These are phyloP conservation scores for Fusarium pininemorale DNA, from an alignment of 2,329 filamentous ascomycete species.

Conservation along the genomic window DNA sequence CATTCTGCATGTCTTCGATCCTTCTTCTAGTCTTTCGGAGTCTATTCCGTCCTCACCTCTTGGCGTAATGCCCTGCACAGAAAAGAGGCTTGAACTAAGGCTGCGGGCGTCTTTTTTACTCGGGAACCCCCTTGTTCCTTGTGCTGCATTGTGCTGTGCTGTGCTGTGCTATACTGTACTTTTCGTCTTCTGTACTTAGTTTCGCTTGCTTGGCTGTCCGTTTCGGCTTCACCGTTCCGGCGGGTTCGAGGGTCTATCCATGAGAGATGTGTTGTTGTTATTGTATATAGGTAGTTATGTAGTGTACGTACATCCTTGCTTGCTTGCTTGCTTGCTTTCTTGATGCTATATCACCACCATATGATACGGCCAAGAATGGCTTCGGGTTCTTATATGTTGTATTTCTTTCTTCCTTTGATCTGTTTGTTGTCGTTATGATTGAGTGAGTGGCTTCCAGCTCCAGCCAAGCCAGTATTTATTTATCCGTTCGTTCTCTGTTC, in stretches of 20 bases:
- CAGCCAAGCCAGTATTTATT: not conserved
- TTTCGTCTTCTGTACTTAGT: not conserved
- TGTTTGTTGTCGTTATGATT: not conserved
- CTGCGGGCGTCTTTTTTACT: not conserved
- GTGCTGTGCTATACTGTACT: not conserved
- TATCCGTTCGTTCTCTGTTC: not conserved
- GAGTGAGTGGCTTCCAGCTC: not conserved
- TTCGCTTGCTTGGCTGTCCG: slow-evolving; percentile 1
- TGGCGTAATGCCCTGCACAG: not conserved
- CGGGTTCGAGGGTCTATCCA: not conserved
- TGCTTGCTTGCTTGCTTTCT: not conserved
- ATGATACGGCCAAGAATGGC: not conserved
- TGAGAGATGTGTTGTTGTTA: not conserved
- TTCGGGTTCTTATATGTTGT: slow-evolving; percentile 13
- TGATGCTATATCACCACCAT: not conserved
- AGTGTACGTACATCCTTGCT: not conserved
- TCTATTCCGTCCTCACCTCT: slow-evolving; percentile 21
- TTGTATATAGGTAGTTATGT: not conserved
- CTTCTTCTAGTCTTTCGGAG: slow-evolving; percentile 15
- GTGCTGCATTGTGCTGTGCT: not conserved
- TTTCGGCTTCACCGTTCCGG: slow-evolving; percentile 34
- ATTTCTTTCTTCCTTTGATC: not conserved
- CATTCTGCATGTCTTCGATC: not conserved
- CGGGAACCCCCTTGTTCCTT: slow-evolving; percentile 1
- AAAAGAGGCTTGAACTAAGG: slow-evolving; percentile 19